phyloP scores from a whole-genome alignment of 371 early-diverging fungal species.

The Actinomucor elegans region DNA sequence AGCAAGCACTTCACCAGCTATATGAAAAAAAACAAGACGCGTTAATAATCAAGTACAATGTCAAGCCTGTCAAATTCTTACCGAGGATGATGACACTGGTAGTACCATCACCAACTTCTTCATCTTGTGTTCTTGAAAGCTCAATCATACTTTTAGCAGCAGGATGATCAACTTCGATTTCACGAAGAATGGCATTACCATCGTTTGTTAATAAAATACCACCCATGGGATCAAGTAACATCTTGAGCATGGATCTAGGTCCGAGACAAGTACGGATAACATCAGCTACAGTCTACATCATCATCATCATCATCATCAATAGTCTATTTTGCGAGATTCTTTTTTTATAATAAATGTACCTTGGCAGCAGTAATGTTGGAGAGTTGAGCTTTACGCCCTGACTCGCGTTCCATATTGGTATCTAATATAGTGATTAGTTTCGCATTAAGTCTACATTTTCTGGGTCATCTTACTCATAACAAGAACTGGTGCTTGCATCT shows the following conservation, averaged over 20 bases:
- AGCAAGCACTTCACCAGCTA: constrained; percentile 95
- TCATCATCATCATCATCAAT: constrained; percentile 1
- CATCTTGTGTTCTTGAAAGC: constrained; percentile 99
- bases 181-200: constrained; percentile 99
- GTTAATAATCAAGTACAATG: too few species aligned
- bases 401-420: constrained; percentile 93
- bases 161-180: constrained; percentile 99
- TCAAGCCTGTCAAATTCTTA: too few species aligned
- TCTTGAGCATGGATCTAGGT: constrained; percentile 99
- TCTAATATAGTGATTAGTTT: constrained; percentile 43
- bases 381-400: constrained; percentile 94
- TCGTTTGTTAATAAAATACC: constrained; percentile 99
- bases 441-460: too few species aligned
- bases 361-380: constrained; percentile 98
- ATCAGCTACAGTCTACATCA: constrained; percentile 88
- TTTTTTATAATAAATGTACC: constrained; percentile 49
- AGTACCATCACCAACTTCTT: constrained; percentile 99
- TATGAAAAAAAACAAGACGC: too few species aligned
- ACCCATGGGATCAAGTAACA: constrained; percentile 99
- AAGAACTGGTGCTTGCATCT: constrained; percentile 65
- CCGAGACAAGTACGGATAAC: constrained; percentile 99
- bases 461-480: constrained; percentile 77
- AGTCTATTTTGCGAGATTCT: too few species aligned
- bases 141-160: constrained; percentile 99
- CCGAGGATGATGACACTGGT: constrained; percentile 98